Percentiles rank a stretch among this genome's conserved stretches.
phyloP scores from a whole-genome alignment of 306 rosid genomes.

The Dryas drummondii region DNA sequence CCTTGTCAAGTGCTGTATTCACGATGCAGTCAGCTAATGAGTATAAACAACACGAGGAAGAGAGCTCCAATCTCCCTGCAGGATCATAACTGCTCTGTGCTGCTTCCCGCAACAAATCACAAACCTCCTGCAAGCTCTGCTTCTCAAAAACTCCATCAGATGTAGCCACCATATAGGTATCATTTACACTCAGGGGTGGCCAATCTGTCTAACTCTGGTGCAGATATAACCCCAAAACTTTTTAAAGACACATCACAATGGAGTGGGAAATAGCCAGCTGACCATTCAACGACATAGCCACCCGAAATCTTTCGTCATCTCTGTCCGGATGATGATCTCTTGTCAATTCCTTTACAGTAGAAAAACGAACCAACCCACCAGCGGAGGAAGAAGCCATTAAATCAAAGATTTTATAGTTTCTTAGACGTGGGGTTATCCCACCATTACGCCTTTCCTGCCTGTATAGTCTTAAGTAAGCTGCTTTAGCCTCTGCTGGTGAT shows the following conservation, averaged over 20 bases:
- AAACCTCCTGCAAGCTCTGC: conserved; percentile 75
- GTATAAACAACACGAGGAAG: conserved; percentile 55
- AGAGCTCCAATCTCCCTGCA: conserved; percentile 36
- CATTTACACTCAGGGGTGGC: conserved; percentile 74
- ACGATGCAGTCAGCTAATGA: conserved; percentile 81
- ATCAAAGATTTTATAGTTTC: conserved; percentile 52
- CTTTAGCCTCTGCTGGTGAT: conserved; percentile 86
- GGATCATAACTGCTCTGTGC: conserved; percentile 26
- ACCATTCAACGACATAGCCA: conserved; percentile 92
- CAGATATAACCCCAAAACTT: conserved; percentile 88
- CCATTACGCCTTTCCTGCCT: conserved; percentile 63
- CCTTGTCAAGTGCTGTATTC: conserved; percentile 62
- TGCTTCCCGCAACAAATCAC: conserved; percentile 87
- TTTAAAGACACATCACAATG: conserved; percentile 75
- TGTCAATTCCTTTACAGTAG: conserved; percentile 76
- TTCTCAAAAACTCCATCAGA: conserved; percentile 97
- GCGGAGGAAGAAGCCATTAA: conserved; percentile 40
- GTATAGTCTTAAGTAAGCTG: conserved; percentile 60
- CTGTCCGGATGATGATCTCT: conserved; percentile 95
- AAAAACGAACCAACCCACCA: conserved; percentile 53
- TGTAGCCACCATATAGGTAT: conserved; percentile 90
- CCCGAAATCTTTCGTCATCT: conserved; percentile 81
- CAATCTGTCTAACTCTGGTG: conserved; percentile 93
- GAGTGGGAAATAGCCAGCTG: conserved; percentile 87
- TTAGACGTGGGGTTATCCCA: conserved; percentile 44